These are phyloP conservation scores for Geosmithia putterillii DNA, from an alignment of 2,329 filamentous ascomycete genomes.

Conservation along the genomic window DNA sequence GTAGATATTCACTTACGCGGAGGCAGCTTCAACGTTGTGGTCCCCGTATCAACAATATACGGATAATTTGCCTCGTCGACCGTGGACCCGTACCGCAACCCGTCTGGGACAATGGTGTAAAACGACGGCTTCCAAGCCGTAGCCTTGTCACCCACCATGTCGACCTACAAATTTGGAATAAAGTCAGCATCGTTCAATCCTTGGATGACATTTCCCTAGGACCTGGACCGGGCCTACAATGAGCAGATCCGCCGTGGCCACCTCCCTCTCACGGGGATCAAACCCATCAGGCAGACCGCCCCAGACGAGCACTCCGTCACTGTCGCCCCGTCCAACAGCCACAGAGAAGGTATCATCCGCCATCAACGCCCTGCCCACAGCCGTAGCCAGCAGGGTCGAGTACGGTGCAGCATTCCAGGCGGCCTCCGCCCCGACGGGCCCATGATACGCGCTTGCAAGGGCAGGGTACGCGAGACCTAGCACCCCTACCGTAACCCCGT, in stretches of 20 bases:
- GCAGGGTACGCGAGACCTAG: slow-evolving; percentile 38
- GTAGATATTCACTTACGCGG: slow-evolving; percentile 22
- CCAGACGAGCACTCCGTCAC: slow-evolving; percentile 30
- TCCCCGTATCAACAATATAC: slow-evolving; percentile 40
- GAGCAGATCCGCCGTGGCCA: slow-evolving; percentile 24
- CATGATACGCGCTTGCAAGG: slow-evolving; percentile 34
- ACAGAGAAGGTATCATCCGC: slow-evolving; percentile 35
- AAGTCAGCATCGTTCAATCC: slow-evolving; percentile 26
- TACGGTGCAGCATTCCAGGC: slow-evolving; percentile 27
- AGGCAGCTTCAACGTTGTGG: slow-evolving; percentile 37
- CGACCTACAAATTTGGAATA: too few species aligned
- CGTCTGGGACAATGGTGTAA: slow-evolving; percentile 39
- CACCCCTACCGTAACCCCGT: slow-evolving; percentile 38
- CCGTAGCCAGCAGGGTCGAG: slow-evolving; percentile 34
- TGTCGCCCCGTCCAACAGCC: slow-evolving; percentile 32
- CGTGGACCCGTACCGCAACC: slow-evolving; percentile 28
- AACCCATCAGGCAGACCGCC: slow-evolving; percentile 27
- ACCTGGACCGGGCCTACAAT: slow-evolving; percentile 23
- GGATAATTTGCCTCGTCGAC: slow-evolving; percentile 29
- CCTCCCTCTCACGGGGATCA: neutral
- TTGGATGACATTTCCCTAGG: too few species aligned
- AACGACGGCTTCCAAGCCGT: slow-evolving; percentile 34
- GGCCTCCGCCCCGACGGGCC: slow-evolving; percentile 22
- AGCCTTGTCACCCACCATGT: slow-evolving; percentile 16
- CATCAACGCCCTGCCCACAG: slow-evolving; percentile 30